phyloP scores from a whole-genome alignment of 129 eudicot genomes.

The Chrysanthemum seticuspe region DNA sequence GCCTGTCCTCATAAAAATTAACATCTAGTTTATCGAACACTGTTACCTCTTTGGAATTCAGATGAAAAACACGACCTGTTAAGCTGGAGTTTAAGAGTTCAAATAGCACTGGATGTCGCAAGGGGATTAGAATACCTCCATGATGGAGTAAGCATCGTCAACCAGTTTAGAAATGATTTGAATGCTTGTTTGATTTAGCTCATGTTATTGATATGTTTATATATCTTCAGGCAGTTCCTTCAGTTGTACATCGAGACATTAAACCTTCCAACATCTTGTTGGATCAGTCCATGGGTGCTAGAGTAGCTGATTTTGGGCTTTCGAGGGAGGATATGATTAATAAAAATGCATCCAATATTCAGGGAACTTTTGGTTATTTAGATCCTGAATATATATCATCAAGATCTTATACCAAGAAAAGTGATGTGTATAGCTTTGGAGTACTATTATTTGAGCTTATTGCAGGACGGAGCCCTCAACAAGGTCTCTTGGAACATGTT shows the following conservation, averaged over 20 bases:
- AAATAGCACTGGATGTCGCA: conserved; percentile 89
- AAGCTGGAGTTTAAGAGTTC: conserved; percentile 75
- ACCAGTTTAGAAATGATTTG: background rate
- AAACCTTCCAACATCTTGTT: conserved; percentile 92
- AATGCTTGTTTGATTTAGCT: background rate
- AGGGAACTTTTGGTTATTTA: conserved; percentile 89
- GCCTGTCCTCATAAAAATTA: background rate
- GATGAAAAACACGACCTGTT: conserved; percentile 62
- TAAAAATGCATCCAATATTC: conserved; percentile 65
- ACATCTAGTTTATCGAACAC: background rate
- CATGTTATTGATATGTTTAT: conserved; percentile 13
- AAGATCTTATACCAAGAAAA: conserved; percentile 88
- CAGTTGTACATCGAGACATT: conserved; percentile 92
- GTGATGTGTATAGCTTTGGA: conserved; percentile 89
- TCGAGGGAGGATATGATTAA: conserved; percentile 88
- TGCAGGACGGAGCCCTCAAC: conserved; percentile 83
- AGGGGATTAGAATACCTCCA: conserved; percentile 97
- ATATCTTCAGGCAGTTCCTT: conserved; percentile 75
- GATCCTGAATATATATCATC: conserved; percentile 96
- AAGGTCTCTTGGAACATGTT: conserved; percentile 83
- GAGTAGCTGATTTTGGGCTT: conserved; percentile 96
- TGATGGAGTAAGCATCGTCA: conserved; percentile 69
- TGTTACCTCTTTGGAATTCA: conserved; percentile 20
- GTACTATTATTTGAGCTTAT: conserved; percentile 85
- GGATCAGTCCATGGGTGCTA: conserved; percentile 88